A percentile compares a stretch with the other conserved stretches of the same genome.
Conservation (phyloP, 2,329 filamentous ascomycete genomes). For the Fusarium sp. region DNA sequence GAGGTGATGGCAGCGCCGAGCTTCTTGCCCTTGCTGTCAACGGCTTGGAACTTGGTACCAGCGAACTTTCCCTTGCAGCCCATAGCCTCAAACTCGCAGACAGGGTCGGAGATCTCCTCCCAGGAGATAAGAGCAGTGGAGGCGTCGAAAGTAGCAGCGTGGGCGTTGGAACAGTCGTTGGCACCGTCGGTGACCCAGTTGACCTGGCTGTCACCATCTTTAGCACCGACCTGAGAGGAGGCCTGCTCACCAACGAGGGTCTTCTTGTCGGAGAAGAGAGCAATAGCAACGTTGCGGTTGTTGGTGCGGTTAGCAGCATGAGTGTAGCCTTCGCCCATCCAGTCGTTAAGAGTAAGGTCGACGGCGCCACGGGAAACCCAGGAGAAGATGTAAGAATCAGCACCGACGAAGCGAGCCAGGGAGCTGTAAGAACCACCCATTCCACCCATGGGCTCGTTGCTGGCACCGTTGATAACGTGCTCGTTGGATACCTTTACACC, state of each 20-base stretch:
- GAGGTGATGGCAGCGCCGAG: conserved; percentile 64
- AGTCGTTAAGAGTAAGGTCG: conserved; percentile 65
- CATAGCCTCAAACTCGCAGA: conserved; percentile 69
- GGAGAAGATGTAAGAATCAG: conserved; percentile 68
- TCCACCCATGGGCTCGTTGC: conserved; percentile 71
- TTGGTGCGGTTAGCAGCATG: conserved; percentile 64
- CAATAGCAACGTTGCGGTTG: conserved; percentile 70
- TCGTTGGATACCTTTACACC: conserved; percentile 73
- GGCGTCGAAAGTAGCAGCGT: conserved; percentile 67
- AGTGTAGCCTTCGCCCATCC: conserved; percentile 70
- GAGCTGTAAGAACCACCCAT: conserved; percentile 73
- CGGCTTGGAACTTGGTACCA: conserved; percentile 70
- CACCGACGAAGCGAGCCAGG: conserved; percentile 65
- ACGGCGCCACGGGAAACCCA: conserved; percentile 72
- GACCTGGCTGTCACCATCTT: conserved; percentile 68
- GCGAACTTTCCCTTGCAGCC: conserved; percentile 70
- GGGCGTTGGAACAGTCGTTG: conserved; percentile 69
- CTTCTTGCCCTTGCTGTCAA: conserved; percentile 63
- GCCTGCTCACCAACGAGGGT: conserved; percentile 67
- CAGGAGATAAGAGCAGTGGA: conserved; percentile 68
- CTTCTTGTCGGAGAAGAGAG: conserved; percentile 68
- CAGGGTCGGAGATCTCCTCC: conserved; percentile 70
- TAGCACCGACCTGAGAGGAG: conserved; percentile 64
- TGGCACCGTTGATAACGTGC: conserved; percentile 69
- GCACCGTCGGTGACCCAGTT: conserved; percentile 68